Evolutionary conservation across 495 filamentous ascomycete species (phyloP), one percentile per base, ranked within the genome.

Genomic region (Neurospora terricola): DNA sequence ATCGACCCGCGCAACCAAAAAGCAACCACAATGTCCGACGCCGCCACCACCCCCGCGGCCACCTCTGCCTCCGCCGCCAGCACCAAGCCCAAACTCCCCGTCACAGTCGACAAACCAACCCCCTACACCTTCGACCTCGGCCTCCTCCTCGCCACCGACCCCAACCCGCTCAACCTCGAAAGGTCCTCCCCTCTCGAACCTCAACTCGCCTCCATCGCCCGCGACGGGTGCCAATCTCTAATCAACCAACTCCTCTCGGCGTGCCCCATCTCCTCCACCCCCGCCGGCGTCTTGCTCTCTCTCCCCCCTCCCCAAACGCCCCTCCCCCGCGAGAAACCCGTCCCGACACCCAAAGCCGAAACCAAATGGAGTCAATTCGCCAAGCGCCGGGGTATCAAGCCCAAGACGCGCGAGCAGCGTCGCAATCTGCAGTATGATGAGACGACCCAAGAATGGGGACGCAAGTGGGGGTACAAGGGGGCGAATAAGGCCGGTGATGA

Each of bases 301-400:
- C 90, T 98, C 0, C 96, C 96, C 0, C 78, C 87, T 0, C 83
- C 90, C 0, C 82, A 87, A 5, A 95, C 90, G 1, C 78, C 85
- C 0, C 84, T 97, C 0, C 96, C 96, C 6, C 91, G 96, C 70
- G 93, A 96, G 82, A 99, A 99, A 84, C 92, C 93, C 5, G 82
- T 98, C 0, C 96, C 96, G 1, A 84, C 86, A 37, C 86, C 89
- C 69, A 97, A 94, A 84, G 82, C 89, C 34, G 90, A 90, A 71
- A 98, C 96, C 69, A 97, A 93, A 80, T 99, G 96, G 96, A 90
- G 96, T 81, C 88, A 90, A 69, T 99, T 99, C 83, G 96, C 96
- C 23, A 90, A 89, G 83, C 97, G 95, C 87, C 96, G 97, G 84
- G 96, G 96, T 38, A 98, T 99, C 80, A 89, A 91, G 83, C 86